phyloP scores from a whole-genome alignment of 2,329 filamentous ascomycete genomes.

The Mycosphaerella sp. region DNA sequence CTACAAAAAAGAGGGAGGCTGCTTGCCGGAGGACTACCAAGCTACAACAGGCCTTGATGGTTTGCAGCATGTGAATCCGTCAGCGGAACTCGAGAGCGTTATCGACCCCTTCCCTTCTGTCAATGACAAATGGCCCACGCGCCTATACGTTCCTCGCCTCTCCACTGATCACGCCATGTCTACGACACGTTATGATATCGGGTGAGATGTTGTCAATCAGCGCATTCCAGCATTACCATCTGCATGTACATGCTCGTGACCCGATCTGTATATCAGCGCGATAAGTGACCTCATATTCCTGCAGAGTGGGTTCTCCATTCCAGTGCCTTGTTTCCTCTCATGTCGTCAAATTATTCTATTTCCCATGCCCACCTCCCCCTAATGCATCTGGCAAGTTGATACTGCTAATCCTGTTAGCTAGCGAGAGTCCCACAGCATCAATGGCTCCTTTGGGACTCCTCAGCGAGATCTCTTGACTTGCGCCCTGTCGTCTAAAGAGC shows the following conservation, averaged over 20 bases:
- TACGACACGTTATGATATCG: background rate
- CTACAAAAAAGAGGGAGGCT: background rate
- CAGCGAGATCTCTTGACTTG: conserved; percentile 45
- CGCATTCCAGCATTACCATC: too few species aligned
- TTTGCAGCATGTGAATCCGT: too few species aligned
- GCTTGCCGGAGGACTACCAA: background rate
- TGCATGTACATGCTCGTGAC: too few species aligned
- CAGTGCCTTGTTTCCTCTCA: too few species aligned
- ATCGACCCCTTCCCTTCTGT: too few species aligned
- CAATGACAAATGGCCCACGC: too few species aligned
- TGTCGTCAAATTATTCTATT: background rate
- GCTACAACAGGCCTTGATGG: too few species aligned
- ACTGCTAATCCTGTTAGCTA: conserved; percentile 76
- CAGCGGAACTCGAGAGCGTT: too few species aligned
- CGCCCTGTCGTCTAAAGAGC: conserved; percentile 76
- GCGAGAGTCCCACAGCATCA: conserved; percentile 84
- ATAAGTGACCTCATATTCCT: too few species aligned
- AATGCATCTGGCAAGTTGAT: conserved; percentile 4
- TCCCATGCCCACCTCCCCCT: background rate
- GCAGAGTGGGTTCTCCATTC: too few species aligned
- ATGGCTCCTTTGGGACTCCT: conserved; percentile 83
- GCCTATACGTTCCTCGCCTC: background rate
- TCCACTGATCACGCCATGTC: too few species aligned
- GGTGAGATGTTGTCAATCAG: background rate
- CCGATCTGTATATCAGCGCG: too few species aligned